These are phyloP conservation scores for Apocynum venetum DNA, from an alignment of 257 asterid species.

Conservation along the genomic window DNA sequence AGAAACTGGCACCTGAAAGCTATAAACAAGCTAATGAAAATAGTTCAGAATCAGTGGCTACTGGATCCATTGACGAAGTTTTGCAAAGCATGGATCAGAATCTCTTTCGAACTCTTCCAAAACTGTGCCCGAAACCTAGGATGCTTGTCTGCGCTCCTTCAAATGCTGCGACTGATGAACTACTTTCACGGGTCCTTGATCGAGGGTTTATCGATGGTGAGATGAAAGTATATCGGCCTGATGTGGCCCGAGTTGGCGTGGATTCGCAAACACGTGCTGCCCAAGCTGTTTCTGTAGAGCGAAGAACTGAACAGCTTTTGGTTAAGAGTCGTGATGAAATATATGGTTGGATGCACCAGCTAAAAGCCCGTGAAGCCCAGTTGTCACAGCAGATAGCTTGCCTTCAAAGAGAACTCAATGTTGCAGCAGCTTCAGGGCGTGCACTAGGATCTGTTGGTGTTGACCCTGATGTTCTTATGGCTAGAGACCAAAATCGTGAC, in stretches of 20 bases:
- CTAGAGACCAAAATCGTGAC: conserved; percentile 95
- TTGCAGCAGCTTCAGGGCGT: conserved; percentile 73
- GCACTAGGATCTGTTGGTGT: conserved; percentile 98
- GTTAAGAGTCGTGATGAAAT: conserved; percentile 79
- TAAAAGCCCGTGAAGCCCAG: conserved; percentile 70
- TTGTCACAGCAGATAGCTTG: conserved; percentile 78
- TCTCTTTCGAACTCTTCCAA: conserved; percentile 93
- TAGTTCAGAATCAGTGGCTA: conserved; percentile 57
- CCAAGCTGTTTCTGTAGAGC: conserved; percentile 97
- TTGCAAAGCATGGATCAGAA: conserved; percentile 98
- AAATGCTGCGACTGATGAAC: conserved; percentile 97
- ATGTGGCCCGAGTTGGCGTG: conserved; percentile 96
- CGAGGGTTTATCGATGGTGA: conserved; percentile 99
- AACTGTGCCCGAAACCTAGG: conserved; percentile 97
- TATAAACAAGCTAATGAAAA: conserved; percentile 80
- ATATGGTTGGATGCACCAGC: conserved; percentile 81
- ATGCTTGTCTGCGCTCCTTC: conserved; percentile 99
- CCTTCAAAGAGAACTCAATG: conserved; percentile 85
- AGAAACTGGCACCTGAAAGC: conserved; percentile 98
- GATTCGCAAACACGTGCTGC: conserved; percentile 99
- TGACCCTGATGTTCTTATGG: conserved; percentile 90
- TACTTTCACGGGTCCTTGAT: conserved; percentile 94
- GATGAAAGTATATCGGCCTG: conserved; percentile 96
- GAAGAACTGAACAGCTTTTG: conserved; percentile 90
- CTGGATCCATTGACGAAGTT: conserved; percentile 97